Conservation (phyloP, 2,329 filamentous ascomycete species). For the Westerdykella aurantiaca region DNA sequence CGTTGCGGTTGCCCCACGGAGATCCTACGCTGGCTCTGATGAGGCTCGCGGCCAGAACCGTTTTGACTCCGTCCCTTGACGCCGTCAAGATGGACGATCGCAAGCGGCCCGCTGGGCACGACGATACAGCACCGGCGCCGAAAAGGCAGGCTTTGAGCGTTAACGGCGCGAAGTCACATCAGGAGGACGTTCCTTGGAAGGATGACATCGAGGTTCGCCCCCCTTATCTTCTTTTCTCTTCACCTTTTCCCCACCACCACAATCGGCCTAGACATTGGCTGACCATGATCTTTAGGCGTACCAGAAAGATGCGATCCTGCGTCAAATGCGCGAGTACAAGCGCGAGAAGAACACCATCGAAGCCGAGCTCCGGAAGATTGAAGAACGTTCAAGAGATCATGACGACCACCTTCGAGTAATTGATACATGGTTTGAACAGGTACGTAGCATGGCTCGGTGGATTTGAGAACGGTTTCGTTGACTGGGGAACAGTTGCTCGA, state of each 20-base stretch:
- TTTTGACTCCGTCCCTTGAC: conserved; percentile 70
- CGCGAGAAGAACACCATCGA: conserved; percentile 80
- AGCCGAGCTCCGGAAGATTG: conserved; percentile 70
- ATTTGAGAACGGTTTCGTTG: conserved; percentile 12
- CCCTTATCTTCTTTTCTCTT: conserved; percentile 5
- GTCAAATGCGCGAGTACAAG: conserved; percentile 98
- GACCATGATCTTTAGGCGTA: conserved; percentile 57
- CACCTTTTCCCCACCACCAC: conserved; percentile 11
- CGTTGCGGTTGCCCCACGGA: conserved; percentile 14
- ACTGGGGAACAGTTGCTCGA: conserved; percentile 40
- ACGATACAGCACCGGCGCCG: conserved; percentile 79
- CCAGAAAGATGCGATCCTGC: conserved; percentile 93
- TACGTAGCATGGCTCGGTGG: conserved; percentile 41
- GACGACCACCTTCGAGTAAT: conserved; percentile 88
- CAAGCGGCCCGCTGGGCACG: conserved; percentile 84
- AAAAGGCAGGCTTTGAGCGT: conserved; percentile 74
- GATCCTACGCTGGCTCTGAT: conserved; percentile 61
- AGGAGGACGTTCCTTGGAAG: conserved; percentile 65
- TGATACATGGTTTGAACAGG: conserved; percentile 92
- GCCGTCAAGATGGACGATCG: conserved; percentile 98
- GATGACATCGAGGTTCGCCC: conserved; percentile 67
- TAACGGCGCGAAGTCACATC: conserved; percentile 66
- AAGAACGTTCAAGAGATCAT: conserved; percentile 72
- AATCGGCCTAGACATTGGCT: conserved; percentile 24
- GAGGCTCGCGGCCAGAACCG: conserved; percentile 70